phyloP scores from a whole-genome alignment of 345 rosid species.

The Durio zibethinus region DNA sequence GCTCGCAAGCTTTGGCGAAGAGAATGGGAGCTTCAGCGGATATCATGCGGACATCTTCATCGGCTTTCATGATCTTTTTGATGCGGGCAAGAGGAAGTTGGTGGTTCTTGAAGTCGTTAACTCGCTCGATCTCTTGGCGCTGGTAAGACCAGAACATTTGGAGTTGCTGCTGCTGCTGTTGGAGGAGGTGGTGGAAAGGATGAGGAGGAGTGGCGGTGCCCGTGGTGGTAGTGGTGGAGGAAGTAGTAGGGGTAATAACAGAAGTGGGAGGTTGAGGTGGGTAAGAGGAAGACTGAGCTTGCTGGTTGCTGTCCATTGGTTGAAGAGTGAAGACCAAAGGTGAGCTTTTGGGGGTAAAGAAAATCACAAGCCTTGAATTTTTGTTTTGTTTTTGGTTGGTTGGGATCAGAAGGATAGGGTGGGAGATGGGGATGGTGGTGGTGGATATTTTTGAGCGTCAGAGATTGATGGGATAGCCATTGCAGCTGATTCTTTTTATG shows the following conservation, averaged over 20 bases:
- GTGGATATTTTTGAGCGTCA: slow-evolving; percentile 12
- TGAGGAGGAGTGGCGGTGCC: slow-evolving; percentile 31
- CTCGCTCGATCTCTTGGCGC: slow-evolving; percentile 88
- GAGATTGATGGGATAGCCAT: slow-evolving; percentile 28
- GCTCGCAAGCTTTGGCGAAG: slow-evolving; percentile 93
- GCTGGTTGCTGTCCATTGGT: slow-evolving; percentile 55
- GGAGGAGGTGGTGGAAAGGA: slow-evolving; percentile 74
- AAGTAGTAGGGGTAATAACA: slow-evolving; percentile 22
- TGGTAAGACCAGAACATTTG: slow-evolving; percentile 93
- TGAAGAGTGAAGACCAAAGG: slow-evolving; percentile 7
- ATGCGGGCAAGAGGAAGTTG: slow-evolving; percentile 92
- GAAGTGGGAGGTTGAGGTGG: slow-evolving; percentile 40
- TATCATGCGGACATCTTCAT: slow-evolving; percentile 98
- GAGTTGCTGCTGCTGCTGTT: slow-evolving; percentile 86
- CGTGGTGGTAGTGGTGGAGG: slow-evolving; percentile 13
- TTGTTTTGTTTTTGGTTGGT: background rate
- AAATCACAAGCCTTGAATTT: background rate
- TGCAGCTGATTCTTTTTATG: slow-evolving; percentile 25
- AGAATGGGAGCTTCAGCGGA: slow-evolving; percentile 94
- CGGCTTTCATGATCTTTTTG: slow-evolving; percentile 98
- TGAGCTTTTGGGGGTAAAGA: background rate
- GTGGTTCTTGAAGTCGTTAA: slow-evolving; percentile 91
- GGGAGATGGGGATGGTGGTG: background rate
- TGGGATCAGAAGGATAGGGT: slow-evolving; percentile 21
- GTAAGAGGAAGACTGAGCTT: slow-evolving; percentile 58